Percentiles rank a stretch among this genome's conserved stretches.
Evolutionary conservation across 306 rosid genomes (phyloP).

Genomic region (Cucurbita pepo): DNA sequence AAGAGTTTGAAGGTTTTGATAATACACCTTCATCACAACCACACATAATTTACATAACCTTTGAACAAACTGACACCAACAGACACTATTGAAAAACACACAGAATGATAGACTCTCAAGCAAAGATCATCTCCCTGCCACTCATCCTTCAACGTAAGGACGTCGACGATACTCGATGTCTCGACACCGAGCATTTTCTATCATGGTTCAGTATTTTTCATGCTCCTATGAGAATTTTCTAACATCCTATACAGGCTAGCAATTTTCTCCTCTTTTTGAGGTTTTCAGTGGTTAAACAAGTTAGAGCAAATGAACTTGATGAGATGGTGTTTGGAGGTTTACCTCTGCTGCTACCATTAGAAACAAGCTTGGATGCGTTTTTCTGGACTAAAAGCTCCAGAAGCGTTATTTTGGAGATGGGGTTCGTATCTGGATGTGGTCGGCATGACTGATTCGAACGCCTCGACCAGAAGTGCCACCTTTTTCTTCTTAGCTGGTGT

Average conservation of each 20-base stretch:
- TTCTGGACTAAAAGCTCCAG: conserved; percentile 25
- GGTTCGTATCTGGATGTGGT: conserved; percentile 37
- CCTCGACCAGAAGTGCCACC: conserved; percentile 88
- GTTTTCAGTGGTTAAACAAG: neutral
- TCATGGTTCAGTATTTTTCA: neutral
- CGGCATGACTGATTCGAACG: conserved; percentile 66
- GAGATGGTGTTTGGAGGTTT: conserved; percentile 3
- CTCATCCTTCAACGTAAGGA: neutral
- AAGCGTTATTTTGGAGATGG: conserved; percentile 14
- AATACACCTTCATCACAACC: conserved; percentile 3
- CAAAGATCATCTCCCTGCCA: neutral
- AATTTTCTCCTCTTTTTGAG: neutral
- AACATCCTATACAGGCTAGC: neutral
- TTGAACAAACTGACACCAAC: too few species aligned
- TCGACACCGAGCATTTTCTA: neutral
- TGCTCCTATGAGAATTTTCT: neutral
- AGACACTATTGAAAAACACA: neutral
- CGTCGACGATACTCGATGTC: neutral
- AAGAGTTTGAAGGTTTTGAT: neutral
- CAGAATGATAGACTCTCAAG: neutral
- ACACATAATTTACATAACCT: neutral
- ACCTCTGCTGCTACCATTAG: conserved; percentile 16
- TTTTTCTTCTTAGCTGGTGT: conserved; percentile 92
- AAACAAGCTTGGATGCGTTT: conserved; percentile 70
- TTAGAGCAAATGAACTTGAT: neutral